phyloP scores from a whole-genome alignment of 768 basidiomycete species.

The Boletus insuetus region DNA sequence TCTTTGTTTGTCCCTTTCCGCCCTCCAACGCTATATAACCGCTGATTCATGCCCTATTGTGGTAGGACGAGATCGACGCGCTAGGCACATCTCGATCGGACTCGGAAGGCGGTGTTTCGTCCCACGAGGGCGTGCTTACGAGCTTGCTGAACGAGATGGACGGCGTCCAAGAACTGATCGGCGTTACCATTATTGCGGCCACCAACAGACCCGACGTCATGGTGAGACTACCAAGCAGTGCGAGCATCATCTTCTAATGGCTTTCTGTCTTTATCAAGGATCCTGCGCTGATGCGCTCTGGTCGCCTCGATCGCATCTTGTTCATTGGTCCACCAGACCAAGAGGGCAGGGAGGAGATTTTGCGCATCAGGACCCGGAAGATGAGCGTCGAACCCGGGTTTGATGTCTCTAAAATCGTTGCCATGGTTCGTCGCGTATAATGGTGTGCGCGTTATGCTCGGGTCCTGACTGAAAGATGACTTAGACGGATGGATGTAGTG shows the following conservation, averaged over 20 bases:
- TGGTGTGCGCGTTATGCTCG: background rate
- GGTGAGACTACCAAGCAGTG: conserved; percentile 42
- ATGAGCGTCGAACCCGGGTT: conserved; percentile 81
- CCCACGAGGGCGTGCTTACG: conserved; percentile 88
- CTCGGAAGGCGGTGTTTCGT: conserved; percentile 46
- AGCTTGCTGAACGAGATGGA: conserved; percentile 98
- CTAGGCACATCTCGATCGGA: conserved; percentile 76
- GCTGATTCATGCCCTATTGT: background rate
- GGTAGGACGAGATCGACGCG: conserved; percentile 95
- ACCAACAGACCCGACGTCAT: conserved; percentile 96
- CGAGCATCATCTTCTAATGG: background rate
- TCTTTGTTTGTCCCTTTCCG: conserved; percentile 65
- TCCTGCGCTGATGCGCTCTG: conserved; percentile 91
- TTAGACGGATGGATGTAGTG: conserved; percentile 93
- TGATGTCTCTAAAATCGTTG: conserved; percentile 64
- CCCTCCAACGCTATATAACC: background rate
- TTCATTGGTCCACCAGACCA: conserved; percentile 93
- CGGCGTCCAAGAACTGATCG: conserved; percentile 90
- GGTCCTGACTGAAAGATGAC: conserved; percentile 4
- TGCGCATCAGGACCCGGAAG: conserved; percentile 67
- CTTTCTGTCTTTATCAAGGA: conserved; percentile 52
- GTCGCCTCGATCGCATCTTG: conserved; percentile 88
- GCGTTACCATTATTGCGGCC: conserved; percentile 94
- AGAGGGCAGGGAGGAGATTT: conserved; percentile 76
- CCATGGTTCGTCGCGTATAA: conserved; percentile 45